Evolutionary conservation across 2,329 filamentous ascomycete species (phyloP), one percentile per base, ranked within the genome.

Genomic region (Amylocarpus encephaloides): DNA sequence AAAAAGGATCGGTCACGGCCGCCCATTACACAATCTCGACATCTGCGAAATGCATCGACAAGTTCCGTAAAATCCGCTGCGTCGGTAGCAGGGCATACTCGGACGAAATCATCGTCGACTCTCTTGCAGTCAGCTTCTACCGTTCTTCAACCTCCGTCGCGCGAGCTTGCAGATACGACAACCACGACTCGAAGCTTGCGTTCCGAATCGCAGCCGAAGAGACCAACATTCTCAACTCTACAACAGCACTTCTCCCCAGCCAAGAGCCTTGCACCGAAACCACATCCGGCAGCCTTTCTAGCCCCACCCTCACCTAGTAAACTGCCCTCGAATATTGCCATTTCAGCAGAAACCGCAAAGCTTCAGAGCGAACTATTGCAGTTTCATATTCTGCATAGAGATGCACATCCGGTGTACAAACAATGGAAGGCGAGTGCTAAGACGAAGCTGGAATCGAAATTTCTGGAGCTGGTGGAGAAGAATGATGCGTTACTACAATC

Each of bases 171-270:
- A 38, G 55, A 59, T 39, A 48, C 55, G 12, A 32, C 51, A 11
- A 18, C 41, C 18, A 22, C 43, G 41, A 29, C 50, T 30, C 51
- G 55, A 50, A 43, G 49, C 6, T 29, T 54, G 15, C 53, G 50
- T 19, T 49, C 43, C 5, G 57, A 62, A 6, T 35, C 56, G 5
- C 56, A 53, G 38, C 34, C 55, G 3, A 58, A 53, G 34, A 59
- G 54, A 50, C 64, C 64, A 16, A 52, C 58, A 10, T 85, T 85
- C 66, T 78, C 73, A 43, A 83, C 77, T 0, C 74, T 79, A 35
- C 82, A 86, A 58, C 82, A 86, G 58, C 80, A 85, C 67, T 85
- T 79, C 68, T 83, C 79, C 26, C 83, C 83, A 0, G 77, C 78
- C 40, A 85, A 85, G 61, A 72, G 71, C 3, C 68, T 73, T 7